Conservation (phyloP, 169 alveolate genomes). For the Babesia ovis region DNA sequence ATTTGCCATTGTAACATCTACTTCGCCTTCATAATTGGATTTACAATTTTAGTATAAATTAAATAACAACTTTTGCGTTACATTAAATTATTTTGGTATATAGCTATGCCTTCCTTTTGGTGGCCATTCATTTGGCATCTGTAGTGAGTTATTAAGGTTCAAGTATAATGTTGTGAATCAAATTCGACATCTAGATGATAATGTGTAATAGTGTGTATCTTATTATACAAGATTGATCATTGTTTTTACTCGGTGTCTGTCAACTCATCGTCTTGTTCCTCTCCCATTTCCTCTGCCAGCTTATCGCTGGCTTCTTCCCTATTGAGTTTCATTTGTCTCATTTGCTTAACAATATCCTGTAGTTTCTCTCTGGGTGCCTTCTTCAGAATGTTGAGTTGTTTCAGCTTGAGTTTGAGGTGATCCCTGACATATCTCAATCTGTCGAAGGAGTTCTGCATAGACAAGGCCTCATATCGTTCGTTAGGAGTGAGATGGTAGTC, state of each 20-base stretch:
- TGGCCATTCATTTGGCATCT: too few species aligned
- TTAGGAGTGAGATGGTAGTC: conserved; percentile 76
- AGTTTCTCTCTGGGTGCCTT: conserved; percentile 78
- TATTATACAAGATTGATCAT: too few species aligned
- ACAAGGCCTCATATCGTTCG: conserved; percentile 78
- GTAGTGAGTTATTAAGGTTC: too few species aligned
- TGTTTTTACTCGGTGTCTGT: too few species aligned
- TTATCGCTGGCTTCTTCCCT: conserved; percentile 10
- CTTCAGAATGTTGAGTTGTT: conserved; percentile 75
- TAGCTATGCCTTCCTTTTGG: too few species aligned
- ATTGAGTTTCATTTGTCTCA: conserved; percentile 60
- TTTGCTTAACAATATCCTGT: conserved; percentile 71
- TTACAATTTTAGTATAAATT: too few species aligned
- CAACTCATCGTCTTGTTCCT: background rate
- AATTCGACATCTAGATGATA: too few species aligned
- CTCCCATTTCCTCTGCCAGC: background rate
- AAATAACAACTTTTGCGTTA: too few species aligned
- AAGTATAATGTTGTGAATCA: too few species aligned
- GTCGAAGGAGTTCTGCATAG: conserved; percentile 76
- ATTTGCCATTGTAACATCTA: conserved; percentile 63
- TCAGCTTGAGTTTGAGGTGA: conserved; percentile 69
- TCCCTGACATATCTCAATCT: conserved; percentile 75
- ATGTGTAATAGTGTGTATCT: too few species aligned
- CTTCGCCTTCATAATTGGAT: too few species aligned
- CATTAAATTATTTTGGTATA: too few species aligned